These are phyloP conservation scores for Pseudisothecium myosuroides DNA, from an alignment of 225 moss, liverwort and hornwort species.

Conservation along the genomic window DNA sequence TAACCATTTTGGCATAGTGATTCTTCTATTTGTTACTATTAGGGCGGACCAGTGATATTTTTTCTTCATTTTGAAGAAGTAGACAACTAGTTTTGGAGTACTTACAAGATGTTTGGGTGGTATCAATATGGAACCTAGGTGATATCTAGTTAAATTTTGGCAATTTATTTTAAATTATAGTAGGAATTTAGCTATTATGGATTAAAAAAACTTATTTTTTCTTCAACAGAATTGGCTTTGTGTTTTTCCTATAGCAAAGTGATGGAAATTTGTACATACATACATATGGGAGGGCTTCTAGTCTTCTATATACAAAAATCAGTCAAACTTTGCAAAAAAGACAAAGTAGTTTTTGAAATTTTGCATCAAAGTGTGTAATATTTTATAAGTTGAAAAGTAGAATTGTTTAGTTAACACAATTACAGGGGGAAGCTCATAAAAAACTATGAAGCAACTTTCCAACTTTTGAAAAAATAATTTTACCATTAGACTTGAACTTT, in stretches of 20 bases:
- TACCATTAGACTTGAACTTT: not conserved
- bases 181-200: not conserved
- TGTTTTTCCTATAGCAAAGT: not conserved
- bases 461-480: not conserved
- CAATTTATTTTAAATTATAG: not conserved
- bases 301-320: not conserved
- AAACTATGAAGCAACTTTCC: not conserved
- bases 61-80: not conserved
- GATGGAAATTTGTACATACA: not conserved
- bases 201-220: too few species aligned
- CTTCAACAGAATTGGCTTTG: not conserved
- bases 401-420: not conserved
- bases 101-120: not conserved
- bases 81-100: not conserved
- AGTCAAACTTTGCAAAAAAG: not conserved
- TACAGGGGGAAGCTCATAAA: not conserved
- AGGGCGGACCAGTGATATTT: not conserved
- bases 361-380: not conserved
- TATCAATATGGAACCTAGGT: not conserved
- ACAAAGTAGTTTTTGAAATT: not conserved
- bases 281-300: accelerated
- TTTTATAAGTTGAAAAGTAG: accelerated
- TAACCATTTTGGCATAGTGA: not conserved
- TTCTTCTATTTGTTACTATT: not conserved
- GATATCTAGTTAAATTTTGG: not conserved